phyloP scores from a whole-genome alignment of 257 asterid genomes.

The Ligustrum vulgare region DNA sequence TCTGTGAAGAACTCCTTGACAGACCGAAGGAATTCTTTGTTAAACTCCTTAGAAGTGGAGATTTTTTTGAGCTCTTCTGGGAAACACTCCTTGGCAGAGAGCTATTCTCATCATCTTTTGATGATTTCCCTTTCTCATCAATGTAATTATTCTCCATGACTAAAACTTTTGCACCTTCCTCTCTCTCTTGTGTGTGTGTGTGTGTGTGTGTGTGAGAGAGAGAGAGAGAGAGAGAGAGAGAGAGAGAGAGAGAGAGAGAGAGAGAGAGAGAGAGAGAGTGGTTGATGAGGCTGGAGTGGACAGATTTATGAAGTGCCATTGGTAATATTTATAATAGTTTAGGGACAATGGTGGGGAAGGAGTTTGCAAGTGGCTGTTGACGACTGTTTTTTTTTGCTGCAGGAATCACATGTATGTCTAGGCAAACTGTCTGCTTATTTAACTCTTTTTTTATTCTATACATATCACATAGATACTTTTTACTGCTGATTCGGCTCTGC shows the following conservation, averaged over 20 bases:
- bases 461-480: slow-evolving; percentile 25
- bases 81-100: slow-evolving; percentile 54
- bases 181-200: neutral
- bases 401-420: slow-evolving; percentile 71
- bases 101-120: slow-evolving; percentile 50
- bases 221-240: neutral
- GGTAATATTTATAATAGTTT: slow-evolving; percentile 49
- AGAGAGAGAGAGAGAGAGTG: neutral
- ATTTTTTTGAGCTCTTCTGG: slow-evolving; percentile 42
- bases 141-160: slow-evolving; percentile 64
- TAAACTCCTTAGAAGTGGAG: slow-evolving; percentile 29
- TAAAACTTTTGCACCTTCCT: neutral
- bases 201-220: slow-evolving; percentile 5
- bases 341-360: slow-evolving; percentile 25
- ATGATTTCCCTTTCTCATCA: slow-evolving; percentile 67
- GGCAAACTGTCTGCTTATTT: slow-evolving; percentile 44
- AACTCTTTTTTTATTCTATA: slow-evolving; percentile 14
- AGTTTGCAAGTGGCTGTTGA: slow-evolving; percentile 41
- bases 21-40: slow-evolving; percentile 45
- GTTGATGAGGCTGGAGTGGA: neutral
- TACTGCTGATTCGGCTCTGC: slow-evolving; percentile 34
- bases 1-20: slow-evolving; percentile 57
- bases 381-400: slow-evolving; percentile 37
- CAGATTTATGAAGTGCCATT: slow-evolving; percentile 27
- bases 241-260: neutral